A percentile compares a stretch with the other conserved stretches of the same genome.
phyloP scores from a whole-genome alignment of 2,329 filamentous ascomycete species.

The Calycina herbarum region DNA sequence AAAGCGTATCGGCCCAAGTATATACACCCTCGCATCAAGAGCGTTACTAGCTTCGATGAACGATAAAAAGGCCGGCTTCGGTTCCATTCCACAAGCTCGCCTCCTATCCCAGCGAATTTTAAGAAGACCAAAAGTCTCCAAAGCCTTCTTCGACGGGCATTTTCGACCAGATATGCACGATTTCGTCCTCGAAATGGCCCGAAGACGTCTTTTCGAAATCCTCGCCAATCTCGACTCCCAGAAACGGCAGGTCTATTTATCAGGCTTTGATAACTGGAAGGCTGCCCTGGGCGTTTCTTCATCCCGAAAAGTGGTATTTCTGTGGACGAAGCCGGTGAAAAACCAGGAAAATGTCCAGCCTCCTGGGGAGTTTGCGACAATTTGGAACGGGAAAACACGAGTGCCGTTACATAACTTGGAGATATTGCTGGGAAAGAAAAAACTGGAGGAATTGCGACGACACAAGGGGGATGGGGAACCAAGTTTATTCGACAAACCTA shows the following conservation, averaged over 20 bases:
- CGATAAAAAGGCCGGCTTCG: neutral
- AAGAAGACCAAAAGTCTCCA: neutral
- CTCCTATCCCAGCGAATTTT: constrained; percentile 13
- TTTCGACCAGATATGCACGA: constrained; percentile 59
- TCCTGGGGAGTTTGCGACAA: constrained; percentile 46
- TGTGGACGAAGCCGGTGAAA: constrained; percentile 29
- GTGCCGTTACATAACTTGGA: constrained; percentile 55
- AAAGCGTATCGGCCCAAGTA: neutral
- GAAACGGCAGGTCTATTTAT: constrained; percentile 43
- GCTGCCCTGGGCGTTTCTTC: constrained; percentile 40
- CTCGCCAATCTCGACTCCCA: constrained; percentile 43
- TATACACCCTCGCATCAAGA: neutral
- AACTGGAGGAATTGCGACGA: constrained; percentile 43
- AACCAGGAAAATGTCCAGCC: constrained; percentile 20
- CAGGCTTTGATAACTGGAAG: constrained; percentile 46
- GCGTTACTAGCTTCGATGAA: neutral
- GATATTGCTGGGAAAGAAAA: constrained; percentile 51
- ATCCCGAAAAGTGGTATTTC: constrained; percentile 32
- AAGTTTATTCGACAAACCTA: neutral
- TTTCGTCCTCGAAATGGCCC: constrained; percentile 52
- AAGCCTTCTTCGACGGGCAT: constrained; percentile 31
- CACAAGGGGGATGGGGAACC: constrained; percentile 27
- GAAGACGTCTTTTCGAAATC: constrained; percentile 47
- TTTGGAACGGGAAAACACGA: constrained; percentile 42
- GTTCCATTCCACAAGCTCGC: neutral